Base-by-base conservation (phyloP, 2,329 filamentous ascomycete genomes). In the Fusarium algeriense region DNA sequence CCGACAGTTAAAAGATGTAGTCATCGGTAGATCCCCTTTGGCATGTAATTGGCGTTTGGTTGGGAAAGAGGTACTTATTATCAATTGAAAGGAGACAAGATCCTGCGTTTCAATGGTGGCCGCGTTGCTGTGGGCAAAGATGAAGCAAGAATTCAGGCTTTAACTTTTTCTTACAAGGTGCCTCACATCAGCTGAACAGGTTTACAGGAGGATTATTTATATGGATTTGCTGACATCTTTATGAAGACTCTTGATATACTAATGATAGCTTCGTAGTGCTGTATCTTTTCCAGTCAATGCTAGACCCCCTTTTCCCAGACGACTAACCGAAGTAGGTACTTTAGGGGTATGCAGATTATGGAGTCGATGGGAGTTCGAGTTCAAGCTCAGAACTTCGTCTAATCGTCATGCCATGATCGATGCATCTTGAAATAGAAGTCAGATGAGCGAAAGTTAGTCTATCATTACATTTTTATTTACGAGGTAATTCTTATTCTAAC, bases 41-140 rank as follows among this genome's bases (percentile, higher is more conserved):
- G 56, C 45, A 67, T 68, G 61, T 71, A 70, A 65, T 66, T 67
- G 74, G 74, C 74, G 74, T 76, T 64, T 67, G 70, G 73, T 54
- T 69, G 57, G 67, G 67, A 58, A 65, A 63, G 32, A 66, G 43
- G 40, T 46, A 64, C 49, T 68, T 64, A 46, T 61, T 65, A 67
- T 50, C 49, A 40, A 63, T 23, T 30, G 30, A 58, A 64, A 63
- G 60, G 64, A 54, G 59, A 60, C 20, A 45, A 35, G 32, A 53
- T 49, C 50, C 43, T 44, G 32, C 20, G 19, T 30, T 54, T 48
- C 14, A 44, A 19, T 38, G 43, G n/a, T 26, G 44, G 23, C 28
- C 23, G 35, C 26, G 23, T 19, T 46, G 19, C 35, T 32, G 34
- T 45, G 17, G 30, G 44, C 8, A 45, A 34, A 46, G 14, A 46